Percentiles rank a stretch among this genome's conserved stretches.
Conservation (phyloP, 148 eudicot species). For the Simmondsia chinensis region DNA sequence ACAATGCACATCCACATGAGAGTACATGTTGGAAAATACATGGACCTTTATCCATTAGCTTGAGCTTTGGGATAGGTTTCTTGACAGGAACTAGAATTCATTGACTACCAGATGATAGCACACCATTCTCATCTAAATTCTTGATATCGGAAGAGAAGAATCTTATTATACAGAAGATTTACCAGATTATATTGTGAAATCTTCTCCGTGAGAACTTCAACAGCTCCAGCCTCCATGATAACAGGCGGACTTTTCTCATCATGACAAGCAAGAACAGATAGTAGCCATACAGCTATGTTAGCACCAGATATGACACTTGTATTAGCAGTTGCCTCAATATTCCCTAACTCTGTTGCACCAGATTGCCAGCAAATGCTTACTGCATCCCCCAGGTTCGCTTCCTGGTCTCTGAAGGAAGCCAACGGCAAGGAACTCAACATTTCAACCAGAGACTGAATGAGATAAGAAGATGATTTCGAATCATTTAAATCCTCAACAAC, state of each 20-base stretch:
- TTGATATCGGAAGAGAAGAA: too few species aligned
- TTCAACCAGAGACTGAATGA: constrained; percentile 76
- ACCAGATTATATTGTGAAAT: constrained; percentile 63
- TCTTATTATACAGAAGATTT: neutral
- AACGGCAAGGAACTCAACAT: constrained; percentile 41
- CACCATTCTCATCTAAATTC: too few species aligned
- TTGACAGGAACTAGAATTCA: too few species aligned
- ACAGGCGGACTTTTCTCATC: constrained; percentile 54
- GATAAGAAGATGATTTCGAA: constrained; percentile 32
- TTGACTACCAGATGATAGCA: too few species aligned
- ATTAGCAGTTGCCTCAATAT: constrained; percentile 19
- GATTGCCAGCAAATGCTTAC: constrained; percentile 46
- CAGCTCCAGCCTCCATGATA: constrained; percentile 83
- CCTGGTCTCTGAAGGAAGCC: constrained; percentile 27
- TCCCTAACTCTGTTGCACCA: constrained; percentile 32
- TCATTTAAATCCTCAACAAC: constrained; percentile 58
- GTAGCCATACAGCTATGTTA: constrained; percentile 74
- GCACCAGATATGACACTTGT: constrained; percentile 50
- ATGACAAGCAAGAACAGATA: constrained; percentile 71
- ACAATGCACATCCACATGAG: too few species aligned
- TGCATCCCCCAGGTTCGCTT: constrained; percentile 24
- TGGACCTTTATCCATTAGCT: too few species aligned
- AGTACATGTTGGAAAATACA: too few species aligned
- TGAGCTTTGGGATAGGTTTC: too few species aligned
- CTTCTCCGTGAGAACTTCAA: constrained; percentile 82